A percentile compares a stretch with the other conserved stretches of the same genome.
phyloP scores from a whole-genome alignment of 805 yeast species.

The Cyberlindnera mississippiensis region DNA sequence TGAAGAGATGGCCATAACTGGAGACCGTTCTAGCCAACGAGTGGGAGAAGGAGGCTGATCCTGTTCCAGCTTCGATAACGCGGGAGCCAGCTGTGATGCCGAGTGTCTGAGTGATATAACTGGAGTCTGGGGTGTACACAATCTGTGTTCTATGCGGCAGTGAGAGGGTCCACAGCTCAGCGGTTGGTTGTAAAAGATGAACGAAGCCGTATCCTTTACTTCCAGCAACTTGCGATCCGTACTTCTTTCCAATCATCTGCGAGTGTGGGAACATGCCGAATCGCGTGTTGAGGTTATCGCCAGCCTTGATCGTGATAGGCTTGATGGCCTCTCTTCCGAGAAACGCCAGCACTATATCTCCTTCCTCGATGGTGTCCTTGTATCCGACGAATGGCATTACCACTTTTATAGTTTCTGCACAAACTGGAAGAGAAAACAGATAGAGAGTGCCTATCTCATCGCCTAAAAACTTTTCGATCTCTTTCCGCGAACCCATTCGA shows the following conservation, averaged over 20 bases:
- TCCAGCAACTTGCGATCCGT: constrained; percentile 82
- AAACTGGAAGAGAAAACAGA: not conserved
- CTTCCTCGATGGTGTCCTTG: constrained; percentile 71
- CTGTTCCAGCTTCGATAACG: constrained; percentile 97
- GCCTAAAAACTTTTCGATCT: not conserved
- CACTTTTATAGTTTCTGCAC: not conserved
- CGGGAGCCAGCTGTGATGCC: constrained; percentile 67
- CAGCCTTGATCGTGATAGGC: constrained; percentile 60
- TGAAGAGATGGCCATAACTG: constrained; percentile 57
- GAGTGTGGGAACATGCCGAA: constrained; percentile 88
- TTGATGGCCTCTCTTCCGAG: constrained; percentile 76
- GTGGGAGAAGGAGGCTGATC: constrained; percentile 94
- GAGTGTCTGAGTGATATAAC: constrained; percentile 82
- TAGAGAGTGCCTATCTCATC: not conserved
- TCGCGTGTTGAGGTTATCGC: constrained; percentile 70
- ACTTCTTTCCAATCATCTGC: constrained; percentile 73
- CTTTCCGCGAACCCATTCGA: not conserved
- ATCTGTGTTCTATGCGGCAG: constrained; percentile 97
- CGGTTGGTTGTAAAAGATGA: constrained; percentile 84
- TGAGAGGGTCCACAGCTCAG: constrained; percentile 95
- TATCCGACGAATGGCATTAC: constrained; percentile 39
- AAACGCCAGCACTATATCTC: constrained; percentile 84
- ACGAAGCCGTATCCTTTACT: constrained; percentile 78
- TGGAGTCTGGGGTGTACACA: constrained; percentile 93
- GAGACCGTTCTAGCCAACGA: constrained; percentile 76